A percentile compares a stretch with the other conserved stretches of the same genome.
phyloP scores from a whole-genome alignment of 805 yeast genomes.

The Dipodascopsis tothii region DNA sequence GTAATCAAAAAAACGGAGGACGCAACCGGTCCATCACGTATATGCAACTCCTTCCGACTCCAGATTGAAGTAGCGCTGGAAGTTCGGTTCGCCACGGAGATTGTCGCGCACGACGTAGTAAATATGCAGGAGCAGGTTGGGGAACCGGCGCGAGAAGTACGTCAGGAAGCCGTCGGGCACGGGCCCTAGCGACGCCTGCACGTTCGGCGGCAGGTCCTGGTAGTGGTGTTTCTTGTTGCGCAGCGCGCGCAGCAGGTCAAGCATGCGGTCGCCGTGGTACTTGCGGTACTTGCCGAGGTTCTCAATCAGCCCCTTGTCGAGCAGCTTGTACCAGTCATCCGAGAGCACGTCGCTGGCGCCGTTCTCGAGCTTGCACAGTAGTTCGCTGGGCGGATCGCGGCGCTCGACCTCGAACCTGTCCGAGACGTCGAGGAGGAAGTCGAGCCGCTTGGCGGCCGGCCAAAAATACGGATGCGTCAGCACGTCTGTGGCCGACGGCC shows the following conservation, averaged over 20 bases:
- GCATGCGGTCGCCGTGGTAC: slow-evolving; percentile 65
- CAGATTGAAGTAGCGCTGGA: slow-evolving; percentile 12
- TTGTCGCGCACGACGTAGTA: slow-evolving; percentile 15
- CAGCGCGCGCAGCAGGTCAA: slow-evolving; percentile 82
- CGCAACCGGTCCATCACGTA: too few species aligned
- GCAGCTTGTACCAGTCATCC: slow-evolving; percentile 68
- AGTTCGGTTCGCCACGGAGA: slow-evolving; percentile 13
- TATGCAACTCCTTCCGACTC: too few species aligned
- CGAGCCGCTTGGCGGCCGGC: slow-evolving; percentile 64
- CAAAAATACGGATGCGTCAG: slow-evolving; percentile 87
- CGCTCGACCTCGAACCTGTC: slow-evolving; percentile 84
- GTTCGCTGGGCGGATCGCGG: slow-evolving; percentile 66
- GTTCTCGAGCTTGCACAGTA: slow-evolving; percentile 50
- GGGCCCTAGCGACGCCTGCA: slow-evolving; percentile 63
- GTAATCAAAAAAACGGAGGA: too few species aligned
- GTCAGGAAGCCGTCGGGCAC: slow-evolving; percentile 77
- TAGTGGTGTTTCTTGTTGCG: slow-evolving; percentile 92
- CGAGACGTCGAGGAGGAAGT: slow-evolving; percentile 76
- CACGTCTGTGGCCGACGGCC: slow-evolving; percentile 66
- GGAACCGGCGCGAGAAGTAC: slow-evolving; percentile 70
- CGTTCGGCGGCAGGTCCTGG: slow-evolving; percentile 70
- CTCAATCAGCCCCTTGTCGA: slow-evolving; percentile 66
- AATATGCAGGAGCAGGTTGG: slow-evolving; percentile 66
- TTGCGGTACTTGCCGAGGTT: slow-evolving; percentile 87
- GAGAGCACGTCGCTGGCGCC: slow-evolving; percentile 41